phyloP scores from a whole-genome alignment of 768 basidiomycete species.

The Pholiota molesta region DNA sequence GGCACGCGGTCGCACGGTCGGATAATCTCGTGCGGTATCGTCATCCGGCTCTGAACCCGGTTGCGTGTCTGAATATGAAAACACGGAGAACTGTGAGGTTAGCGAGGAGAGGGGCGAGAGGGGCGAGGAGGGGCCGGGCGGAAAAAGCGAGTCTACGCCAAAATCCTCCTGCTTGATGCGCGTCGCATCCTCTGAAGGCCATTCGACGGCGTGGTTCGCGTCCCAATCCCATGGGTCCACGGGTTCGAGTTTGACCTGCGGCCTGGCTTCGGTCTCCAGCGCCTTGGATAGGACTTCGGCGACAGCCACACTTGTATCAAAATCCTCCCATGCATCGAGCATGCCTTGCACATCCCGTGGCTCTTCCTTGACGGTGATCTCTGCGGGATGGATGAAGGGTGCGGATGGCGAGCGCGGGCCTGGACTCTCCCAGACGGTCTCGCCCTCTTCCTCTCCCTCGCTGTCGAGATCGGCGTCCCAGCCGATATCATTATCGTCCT shows the following conservation, averaged over 20 bases:
- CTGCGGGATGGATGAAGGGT: slow-evolving; percentile 36
- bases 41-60: slow-evolving; percentile 20
- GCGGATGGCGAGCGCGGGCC: slow-evolving; percentile 66
- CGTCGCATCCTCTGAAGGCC: slow-evolving; percentile 35
- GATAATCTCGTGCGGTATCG: slow-evolving; percentile 11
- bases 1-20: slow-evolving; percentile 41
- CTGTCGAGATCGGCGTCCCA: slow-evolving; percentile 53
- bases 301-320: slow-evolving; percentile 49
- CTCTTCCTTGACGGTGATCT: slow-evolving; percentile 59
- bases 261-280: slow-evolving; percentile 30
- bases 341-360: slow-evolving; percentile 63
- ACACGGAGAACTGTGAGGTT: slow-evolving; percentile 28
- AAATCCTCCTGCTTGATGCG: slow-evolving; percentile 52
- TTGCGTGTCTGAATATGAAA: slow-evolving; percentile 29
- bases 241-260: slow-evolving; percentile 46
- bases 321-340: slow-evolving; percentile 72
- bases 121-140: slow-evolving; percentile 29
- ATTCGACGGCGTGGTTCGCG: slow-evolving; percentile 29
- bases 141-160: slow-evolving; percentile 41
- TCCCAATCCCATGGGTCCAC: slow-evolving; percentile 51
- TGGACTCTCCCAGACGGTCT: slow-evolving; percentile 65
- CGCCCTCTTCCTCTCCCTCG: slow-evolving; percentile 62
- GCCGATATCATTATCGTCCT: slow-evolving; percentile 35
- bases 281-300: slow-evolving; percentile 45
- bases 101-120: slow-evolving; percentile 30